Percentiles rank a stretch among this genome's conserved stretches.
phyloP scores from a whole-genome alignment of 371 early-diverging fungal species.

The Thermomucor indicae-seudaticae region DNA sequence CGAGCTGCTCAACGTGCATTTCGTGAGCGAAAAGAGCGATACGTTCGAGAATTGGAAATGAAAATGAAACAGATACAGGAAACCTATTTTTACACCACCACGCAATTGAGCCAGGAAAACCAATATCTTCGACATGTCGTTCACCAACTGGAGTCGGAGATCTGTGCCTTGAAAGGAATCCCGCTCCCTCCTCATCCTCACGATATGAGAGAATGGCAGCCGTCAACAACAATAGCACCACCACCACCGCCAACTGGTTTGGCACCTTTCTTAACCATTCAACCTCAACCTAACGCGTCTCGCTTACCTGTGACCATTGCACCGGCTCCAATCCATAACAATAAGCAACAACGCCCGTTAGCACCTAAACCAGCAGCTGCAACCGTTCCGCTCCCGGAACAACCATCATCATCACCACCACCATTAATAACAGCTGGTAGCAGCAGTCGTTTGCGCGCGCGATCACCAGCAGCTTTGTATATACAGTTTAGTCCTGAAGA shows the following conservation, averaged over 20 bases:
- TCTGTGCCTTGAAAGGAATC: slow-evolving; percentile 30
- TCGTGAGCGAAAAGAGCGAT: slow-evolving; percentile 70
- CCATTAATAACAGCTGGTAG: neutral
- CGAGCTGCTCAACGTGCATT: slow-evolving; percentile 70
- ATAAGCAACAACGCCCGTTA: no score
- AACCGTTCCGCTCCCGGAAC: no score
- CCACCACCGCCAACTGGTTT: neutral
- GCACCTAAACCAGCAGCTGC: no score
- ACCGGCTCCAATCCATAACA: no score
- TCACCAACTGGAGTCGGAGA: slow-evolving; percentile 32
- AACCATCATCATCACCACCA: neutral
- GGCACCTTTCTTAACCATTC: slow-evolving; percentile 10
- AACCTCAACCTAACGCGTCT: neutral
- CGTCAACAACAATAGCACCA: neutral
- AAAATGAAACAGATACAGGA: slow-evolving; percentile 58
- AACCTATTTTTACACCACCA: slow-evolving; percentile 27
- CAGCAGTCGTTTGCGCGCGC: neutral
- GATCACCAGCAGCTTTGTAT: slow-evolving; percentile 9
- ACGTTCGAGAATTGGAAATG: slow-evolving; percentile 63
- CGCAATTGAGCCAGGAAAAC: slow-evolving; percentile 36
- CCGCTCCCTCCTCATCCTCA: slow-evolving; percentile 4
- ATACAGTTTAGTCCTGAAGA: slow-evolving; percentile 12
- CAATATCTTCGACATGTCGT: slow-evolving; percentile 30
- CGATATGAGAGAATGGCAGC: neutral
- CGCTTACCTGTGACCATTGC: no score